These are phyloP conservation scores for Aspergillus avenaceus DNA, from an alignment of 495 filamentous ascomycete genomes.

Conservation along the genomic window DNA sequence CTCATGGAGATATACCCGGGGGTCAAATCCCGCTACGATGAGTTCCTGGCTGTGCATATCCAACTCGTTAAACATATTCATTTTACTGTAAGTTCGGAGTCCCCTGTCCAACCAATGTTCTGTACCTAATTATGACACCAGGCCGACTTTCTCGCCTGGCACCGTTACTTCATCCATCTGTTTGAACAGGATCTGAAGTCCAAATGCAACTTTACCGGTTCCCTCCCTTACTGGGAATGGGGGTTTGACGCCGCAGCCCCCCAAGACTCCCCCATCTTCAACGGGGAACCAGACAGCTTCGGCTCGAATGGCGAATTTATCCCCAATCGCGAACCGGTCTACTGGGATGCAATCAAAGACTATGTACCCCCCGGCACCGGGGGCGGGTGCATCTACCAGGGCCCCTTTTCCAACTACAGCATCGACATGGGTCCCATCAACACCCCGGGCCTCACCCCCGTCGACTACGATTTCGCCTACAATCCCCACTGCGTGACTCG, in stretches of 20 bases:
- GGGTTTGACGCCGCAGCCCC: neutral
- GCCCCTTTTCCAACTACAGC: slow-evolving; percentile 4
- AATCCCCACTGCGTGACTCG: neutral
- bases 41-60: neutral
- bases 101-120: neutral
- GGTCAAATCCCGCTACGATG: neutral
- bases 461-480: neutral
- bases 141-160: slow-evolving; percentile 6
- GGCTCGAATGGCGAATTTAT: neutral
- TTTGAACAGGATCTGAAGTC: slow-evolving; percentile 1
- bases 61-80: neutral
- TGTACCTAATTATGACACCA: neutral
- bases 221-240: slow-evolving; percentile 12
- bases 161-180: slow-evolving; percentile 4
- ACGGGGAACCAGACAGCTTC: neutral
- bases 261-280: neutral
- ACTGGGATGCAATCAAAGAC: neutral
- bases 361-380: neutral
- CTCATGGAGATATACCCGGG: neutral
- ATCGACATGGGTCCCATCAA: slow-evolving; percentile 2
- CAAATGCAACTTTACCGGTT: slow-evolving; percentile 1
- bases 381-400: neutral
- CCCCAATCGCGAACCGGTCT: neutral
- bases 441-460: neutral
- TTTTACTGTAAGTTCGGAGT: neutral